Evolutionary conservation across 2,329 filamentous ascomycete species (phyloP).

Genomic region (Clonostachys chloroleuca): DNA sequence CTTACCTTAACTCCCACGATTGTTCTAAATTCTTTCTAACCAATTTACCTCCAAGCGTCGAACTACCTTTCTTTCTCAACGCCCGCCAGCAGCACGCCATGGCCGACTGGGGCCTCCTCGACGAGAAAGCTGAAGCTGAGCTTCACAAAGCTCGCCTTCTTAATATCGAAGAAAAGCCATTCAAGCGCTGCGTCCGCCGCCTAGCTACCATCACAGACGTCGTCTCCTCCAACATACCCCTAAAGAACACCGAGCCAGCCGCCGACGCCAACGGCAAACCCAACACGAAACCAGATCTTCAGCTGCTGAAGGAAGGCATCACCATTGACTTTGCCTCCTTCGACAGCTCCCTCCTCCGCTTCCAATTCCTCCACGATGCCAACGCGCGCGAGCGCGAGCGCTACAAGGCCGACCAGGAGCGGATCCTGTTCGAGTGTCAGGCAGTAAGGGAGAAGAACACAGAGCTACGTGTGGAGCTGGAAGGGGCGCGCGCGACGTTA

Average conservation of each 20-base stretch:
- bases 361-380: slow-evolving; percentile 80
- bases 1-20: neutral
- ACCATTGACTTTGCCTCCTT: slow-evolving; percentile 86
- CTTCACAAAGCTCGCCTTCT: slow-evolving; percentile 85
- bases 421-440: slow-evolving; percentile 75
- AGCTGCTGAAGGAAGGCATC: slow-evolving; percentile 77
- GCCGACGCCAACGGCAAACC: slow-evolving; percentile 37
- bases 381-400: slow-evolving; percentile 80
- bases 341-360: slow-evolving; percentile 78
- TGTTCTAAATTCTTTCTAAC: neutral
- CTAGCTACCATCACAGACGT: slow-evolving; percentile 67
- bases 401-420: slow-evolving; percentile 75
- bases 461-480: slow-evolving; percentile 68
- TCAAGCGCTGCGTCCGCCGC: slow-evolving; percentile 81
- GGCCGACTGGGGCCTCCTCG: slow-evolving; percentile 61
- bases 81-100: slow-evolving; percentile 15
- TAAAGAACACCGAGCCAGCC: slow-evolving; percentile 6
- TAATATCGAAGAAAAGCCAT: slow-evolving; percentile 87
- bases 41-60: neutral
- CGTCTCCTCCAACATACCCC: slow-evolving; percentile 26
- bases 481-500: slow-evolving; percentile 70
- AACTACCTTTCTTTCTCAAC: neutral
- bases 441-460: slow-evolving; percentile 72
- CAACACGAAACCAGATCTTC: slow-evolving; percentile 45
- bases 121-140: slow-evolving; percentile 73